Percentiles rank a stretch among this genome's conserved stretches.
Conservation (phyloP, 768 basidiomycete genomes). For the Xanthoconium stramineum region DNA sequence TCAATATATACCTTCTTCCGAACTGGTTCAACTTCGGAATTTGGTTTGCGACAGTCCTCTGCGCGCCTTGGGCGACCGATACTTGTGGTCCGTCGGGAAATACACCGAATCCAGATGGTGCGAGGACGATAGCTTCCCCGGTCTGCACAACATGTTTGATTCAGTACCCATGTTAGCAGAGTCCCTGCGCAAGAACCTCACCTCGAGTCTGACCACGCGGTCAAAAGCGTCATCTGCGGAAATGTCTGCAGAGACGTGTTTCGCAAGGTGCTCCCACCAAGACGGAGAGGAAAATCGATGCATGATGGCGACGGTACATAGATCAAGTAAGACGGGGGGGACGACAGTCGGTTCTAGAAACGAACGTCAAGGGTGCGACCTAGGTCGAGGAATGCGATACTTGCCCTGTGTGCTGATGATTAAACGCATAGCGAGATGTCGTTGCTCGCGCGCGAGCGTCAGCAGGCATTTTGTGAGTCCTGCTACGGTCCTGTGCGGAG, state of each 20-base stretch:
- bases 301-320: conserved; percentile 62
- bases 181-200: conserved; percentile 22
- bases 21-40: conserved; percentile 41
- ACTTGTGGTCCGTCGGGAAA: conserved; percentile 27
- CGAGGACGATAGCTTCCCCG: conserved; percentile 66
- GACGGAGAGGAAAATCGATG: conserved; percentile 74
- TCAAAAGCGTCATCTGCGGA: conserved; percentile 60
- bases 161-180: neutral
- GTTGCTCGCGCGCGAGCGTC: conserved; percentile 62
- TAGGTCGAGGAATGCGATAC: neutral
- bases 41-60: conserved; percentile 3
- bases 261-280: conserved; percentile 69
- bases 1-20: conserved; percentile 55
- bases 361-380: neutral
- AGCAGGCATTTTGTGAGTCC: conserved; percentile 59
- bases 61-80: conserved; percentile 1
- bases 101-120: conserved; percentile 57
- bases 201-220: conserved; percentile 61
- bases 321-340: conserved; percentile 61
- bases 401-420: conserved; percentile 73
- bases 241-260: conserved; percentile 66
- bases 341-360: conserved; percentile 67
- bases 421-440: conserved; percentile 69
- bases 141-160: conserved; percentile 41
- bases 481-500: conserved; percentile 39